phyloP scores from a whole-genome alignment of 169 alveolate genomes.

The Plasmodium reichenowi region DNA sequence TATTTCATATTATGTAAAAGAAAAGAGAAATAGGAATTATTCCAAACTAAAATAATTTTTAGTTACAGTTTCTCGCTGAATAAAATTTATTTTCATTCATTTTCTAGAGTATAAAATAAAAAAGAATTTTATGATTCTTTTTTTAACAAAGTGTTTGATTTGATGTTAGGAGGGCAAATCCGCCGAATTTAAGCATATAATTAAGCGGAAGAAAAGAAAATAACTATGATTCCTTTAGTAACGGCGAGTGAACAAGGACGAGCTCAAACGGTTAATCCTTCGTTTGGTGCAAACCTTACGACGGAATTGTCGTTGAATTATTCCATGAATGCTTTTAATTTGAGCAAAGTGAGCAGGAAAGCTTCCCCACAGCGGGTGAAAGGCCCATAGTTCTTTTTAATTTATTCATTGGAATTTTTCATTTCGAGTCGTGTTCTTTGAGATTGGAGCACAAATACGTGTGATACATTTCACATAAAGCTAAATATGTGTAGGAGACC shows the following conservation, averaged over 20 bases:
- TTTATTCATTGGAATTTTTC: slow-evolving; percentile 12
- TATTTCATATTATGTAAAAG: neutral
- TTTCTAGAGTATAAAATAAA: too few relatives aligned
- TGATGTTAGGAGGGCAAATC: slow-evolving; percentile 86
- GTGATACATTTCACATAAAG: slow-evolving; percentile 89
- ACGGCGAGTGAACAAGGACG: slow-evolving; percentile 93
- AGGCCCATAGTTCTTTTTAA: slow-evolving; percentile 88
- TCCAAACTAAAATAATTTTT: neutral
- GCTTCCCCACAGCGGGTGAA: slow-evolving; percentile 91
- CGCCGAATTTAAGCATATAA: slow-evolving; percentile 86
- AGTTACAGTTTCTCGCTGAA: too few relatives aligned
- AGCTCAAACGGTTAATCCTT: slow-evolving; percentile 88
- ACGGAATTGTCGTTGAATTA: neutral
- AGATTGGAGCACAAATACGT: slow-evolving; percentile 90
- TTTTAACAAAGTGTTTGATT: neutral
- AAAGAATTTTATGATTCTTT: too few relatives aligned
- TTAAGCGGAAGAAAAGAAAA: too few relatives aligned
- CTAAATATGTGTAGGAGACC: slow-evolving; percentile 92
- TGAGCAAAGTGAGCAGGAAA: slow-evolving; percentile 77
- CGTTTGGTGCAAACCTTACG: neutral
- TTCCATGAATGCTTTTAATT: neutral
- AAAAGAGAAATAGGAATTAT: neutral
- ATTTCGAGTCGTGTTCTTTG: slow-evolving; percentile 81
- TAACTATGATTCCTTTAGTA: too few relatives aligned
- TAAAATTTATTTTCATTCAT: too few relatives aligned